phyloP scores from a whole-genome alignment of 495 filamentous ascomycete species.

The Aspergillus steynii region DNA sequence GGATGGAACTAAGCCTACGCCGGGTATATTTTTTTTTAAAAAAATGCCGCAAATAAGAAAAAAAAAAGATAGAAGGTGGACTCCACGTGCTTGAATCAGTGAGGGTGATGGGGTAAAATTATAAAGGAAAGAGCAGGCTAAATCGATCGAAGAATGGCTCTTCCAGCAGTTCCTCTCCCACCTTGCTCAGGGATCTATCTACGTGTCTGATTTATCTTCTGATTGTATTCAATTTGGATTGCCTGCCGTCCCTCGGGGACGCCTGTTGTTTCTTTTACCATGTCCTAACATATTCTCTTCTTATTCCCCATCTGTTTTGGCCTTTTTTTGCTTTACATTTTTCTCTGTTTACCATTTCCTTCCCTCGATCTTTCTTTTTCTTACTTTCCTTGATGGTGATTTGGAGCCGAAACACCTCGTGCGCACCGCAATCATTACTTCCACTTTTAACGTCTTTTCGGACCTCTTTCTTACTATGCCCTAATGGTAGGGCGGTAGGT shows the following conservation, averaged over 20 bases:
- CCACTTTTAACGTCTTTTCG: conserved; percentile 19
- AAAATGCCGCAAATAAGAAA: conserved; percentile 5
- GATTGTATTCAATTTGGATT: conserved; percentile 24
- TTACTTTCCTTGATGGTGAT: conserved; percentile 32
- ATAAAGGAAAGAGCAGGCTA: not conserved
- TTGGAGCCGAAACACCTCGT: conserved; percentile 19
- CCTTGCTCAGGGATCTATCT: not conserved
- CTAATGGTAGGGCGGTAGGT: conserved; percentile 38
- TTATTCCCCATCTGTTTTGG: conserved; percentile 33
- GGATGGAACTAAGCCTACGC: conserved; percentile 81
- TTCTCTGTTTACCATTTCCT: not conserved
- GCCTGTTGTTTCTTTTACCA: conserved; percentile 4
- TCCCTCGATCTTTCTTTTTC: conserved; percentile 12
- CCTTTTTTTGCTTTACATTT: conserved; percentile 13
- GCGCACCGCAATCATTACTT: conserved; percentile 24
- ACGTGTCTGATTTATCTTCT: conserved; percentile 16
- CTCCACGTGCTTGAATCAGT: not conserved
- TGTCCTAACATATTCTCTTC: conserved; percentile 17
- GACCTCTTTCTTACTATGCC: conserved; percentile 19
- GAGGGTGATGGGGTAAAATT: not conserved
- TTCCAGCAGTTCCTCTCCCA: not conserved
- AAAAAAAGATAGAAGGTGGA: not conserved
- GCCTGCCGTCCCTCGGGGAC: conserved; percentile 5
- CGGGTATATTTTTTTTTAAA: conserved; percentile 13
- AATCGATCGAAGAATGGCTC: not conserved